Percentiles rank a stretch among this genome's conserved stretches.
Conservation (phyloP, 179 eudicot genomes). For the Patellifolia procumbens region DNA sequence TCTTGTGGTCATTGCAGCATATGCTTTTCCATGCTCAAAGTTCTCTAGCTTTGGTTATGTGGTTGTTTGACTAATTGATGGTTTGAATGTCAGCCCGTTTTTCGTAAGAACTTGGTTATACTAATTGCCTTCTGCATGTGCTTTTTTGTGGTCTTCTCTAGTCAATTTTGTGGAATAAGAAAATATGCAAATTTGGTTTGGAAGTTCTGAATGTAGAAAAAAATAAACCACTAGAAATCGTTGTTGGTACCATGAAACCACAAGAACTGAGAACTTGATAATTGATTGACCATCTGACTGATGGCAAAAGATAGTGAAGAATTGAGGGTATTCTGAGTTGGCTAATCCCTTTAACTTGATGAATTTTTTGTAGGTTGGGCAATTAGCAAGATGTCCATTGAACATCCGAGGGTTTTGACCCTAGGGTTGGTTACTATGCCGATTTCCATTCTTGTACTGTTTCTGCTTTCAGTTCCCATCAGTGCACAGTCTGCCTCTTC, state of each 20-base stretch:
- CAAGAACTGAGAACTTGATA: background rate
- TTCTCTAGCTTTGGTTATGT: no score
- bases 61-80: no score
- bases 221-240: no score
- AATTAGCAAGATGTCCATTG: conserved; percentile 26
- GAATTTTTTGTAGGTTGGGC: conserved; percentile 24
- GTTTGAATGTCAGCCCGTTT: no score
- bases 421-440: conserved; percentile 14
- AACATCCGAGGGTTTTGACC: conserved; percentile 20
- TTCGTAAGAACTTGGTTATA: no score
- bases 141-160: background rate
- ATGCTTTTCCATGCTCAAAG: no score
- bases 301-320: background rate
- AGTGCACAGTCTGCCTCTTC: conserved; percentile 35
- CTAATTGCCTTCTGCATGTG: no score
- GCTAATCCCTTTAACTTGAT: background rate
- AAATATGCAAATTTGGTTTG: background rate
- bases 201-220: background rate
- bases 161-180: background rate
- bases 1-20: no score
- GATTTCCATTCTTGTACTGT: conserved; percentile 14
- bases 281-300: background rate
- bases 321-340: background rate
- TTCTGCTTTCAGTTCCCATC: conserved; percentile 25
- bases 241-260: background rate